phyloP scores from a whole-genome alignment of 2,329 filamentous ascomycete species.

The Chaetothyriales sp. region DNA sequence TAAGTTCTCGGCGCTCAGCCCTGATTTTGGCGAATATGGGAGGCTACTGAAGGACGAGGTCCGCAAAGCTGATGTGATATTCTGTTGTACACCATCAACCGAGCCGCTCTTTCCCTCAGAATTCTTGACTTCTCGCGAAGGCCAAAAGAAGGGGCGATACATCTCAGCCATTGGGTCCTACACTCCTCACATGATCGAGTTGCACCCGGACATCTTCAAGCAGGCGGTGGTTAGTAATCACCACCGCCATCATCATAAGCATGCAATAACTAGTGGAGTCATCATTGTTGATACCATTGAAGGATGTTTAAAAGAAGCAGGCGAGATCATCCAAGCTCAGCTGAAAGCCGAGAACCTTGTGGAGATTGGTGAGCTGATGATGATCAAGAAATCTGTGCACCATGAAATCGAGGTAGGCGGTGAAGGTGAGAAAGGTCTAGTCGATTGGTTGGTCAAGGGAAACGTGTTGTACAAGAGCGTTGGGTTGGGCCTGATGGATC shows the following conservation, averaged over 20 bases:
- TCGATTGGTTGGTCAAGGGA: conserved; percentile 48
- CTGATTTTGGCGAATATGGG: conserved; percentile 54
- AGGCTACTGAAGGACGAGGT: conserved; percentile 59
- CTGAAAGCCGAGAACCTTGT: conserved; percentile 63
- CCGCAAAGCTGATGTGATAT: conserved; percentile 60
- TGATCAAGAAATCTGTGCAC: conserved; percentile 43
- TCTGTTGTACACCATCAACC: conserved; percentile 71
- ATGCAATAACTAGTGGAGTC: conserved; percentile 44
- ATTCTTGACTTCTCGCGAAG: conserved; percentile 51
- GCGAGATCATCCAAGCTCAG: conserved; percentile 70
- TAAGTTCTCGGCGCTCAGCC: conserved; percentile 58
- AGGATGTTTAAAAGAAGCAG: conserved; percentile 67
- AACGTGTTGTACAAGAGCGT: conserved; percentile 60
- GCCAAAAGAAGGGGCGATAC: conserved; percentile 31
- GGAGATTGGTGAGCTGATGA: conserved; percentile 70
- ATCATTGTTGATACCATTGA: conserved; percentile 57
- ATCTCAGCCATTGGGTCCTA: conserved; percentile 37
- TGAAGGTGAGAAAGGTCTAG: conserved; percentile 31
- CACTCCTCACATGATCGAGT: conserved; percentile 63
- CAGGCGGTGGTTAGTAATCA: conserved; percentile 36
- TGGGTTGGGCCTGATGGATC: conserved; percentile 54
- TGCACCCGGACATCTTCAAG: conserved; percentile 62
- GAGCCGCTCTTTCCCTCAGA: conserved; percentile 60
- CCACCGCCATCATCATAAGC: conserved; percentile 34
- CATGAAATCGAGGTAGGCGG: conserved; percentile 23